Evolutionary conservation across 768 basidiomycete species (phyloP).

Genomic region (Tulasnella sp.): DNA sequence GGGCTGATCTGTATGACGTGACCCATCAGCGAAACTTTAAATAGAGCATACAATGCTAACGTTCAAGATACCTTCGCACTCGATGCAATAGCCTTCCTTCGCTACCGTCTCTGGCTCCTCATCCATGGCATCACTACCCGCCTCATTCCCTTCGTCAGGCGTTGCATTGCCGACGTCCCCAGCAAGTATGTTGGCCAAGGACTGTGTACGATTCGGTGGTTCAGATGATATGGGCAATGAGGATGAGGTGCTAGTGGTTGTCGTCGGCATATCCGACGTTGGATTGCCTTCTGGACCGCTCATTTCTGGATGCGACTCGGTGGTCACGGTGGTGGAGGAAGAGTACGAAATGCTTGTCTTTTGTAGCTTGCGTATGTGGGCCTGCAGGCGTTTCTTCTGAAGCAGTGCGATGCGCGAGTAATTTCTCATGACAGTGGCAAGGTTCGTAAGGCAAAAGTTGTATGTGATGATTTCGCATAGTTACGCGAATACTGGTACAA

Average conservation of each 20-base stretch:
- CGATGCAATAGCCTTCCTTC: conserved; percentile 41
- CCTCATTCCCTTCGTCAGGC: background rate
- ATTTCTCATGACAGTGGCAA: too few relatives aligned
- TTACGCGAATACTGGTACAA: too few relatives aligned
- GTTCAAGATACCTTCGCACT: conserved; percentile 64
- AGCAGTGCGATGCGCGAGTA: too few relatives aligned
- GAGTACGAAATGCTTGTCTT: too few relatives aligned
- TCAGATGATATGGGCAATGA: too few relatives aligned
- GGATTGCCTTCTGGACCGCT: background rate
- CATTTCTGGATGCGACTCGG: background rate
- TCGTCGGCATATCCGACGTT: background rate
- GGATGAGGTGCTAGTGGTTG: background rate
- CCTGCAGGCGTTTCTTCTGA: too few relatives aligned
- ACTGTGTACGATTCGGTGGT: background rate
- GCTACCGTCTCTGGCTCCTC: conserved; percentile 14
- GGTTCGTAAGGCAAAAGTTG: too few relatives aligned
- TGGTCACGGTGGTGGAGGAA: too few relatives aligned
- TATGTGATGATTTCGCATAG: too few relatives aligned
- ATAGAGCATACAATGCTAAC: background rate
- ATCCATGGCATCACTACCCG: conserved; percentile 12
- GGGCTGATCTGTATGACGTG: conserved; percentile 57
- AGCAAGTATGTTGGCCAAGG: conserved; percentile 11
- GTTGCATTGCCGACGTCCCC: background rate
- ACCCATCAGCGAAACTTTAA: background rate
- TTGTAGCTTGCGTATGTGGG: too few relatives aligned